A percentile compares a stretch with the other conserved stretches of the same genome.
Evolutionary conservation across 768 basidiomycete species (phyloP).

Genomic region (Zangia roseola): DNA sequence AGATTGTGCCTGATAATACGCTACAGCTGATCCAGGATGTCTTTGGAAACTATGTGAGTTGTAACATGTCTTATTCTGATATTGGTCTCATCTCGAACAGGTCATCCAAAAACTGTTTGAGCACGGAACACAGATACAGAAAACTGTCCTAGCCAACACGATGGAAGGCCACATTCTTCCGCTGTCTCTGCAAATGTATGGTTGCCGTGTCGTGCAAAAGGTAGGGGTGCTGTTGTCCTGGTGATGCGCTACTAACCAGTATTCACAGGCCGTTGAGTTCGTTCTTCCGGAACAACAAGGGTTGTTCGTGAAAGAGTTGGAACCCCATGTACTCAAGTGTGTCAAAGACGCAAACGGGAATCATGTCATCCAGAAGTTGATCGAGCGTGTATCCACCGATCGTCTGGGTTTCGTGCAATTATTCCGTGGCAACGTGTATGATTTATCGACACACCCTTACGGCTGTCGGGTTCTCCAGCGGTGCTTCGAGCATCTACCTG

Average conservation of each 20-base stretch:
- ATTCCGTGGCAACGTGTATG: constrained; percentile 77
- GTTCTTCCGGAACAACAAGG: constrained; percentile 77
- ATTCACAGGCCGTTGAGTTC: constrained; percentile 74
- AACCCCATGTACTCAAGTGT: constrained; percentile 76
- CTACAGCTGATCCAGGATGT: constrained; percentile 85
- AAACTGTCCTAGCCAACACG: constrained; percentile 59
- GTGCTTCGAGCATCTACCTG: constrained; percentile 82
- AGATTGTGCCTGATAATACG: constrained; percentile 77
- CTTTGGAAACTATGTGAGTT: constrained; percentile 91
- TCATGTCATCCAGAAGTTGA: constrained; percentile 91
- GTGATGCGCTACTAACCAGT: constrained; percentile 2
- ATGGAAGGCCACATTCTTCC: constrained; percentile 79
- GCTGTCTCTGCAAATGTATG: constrained; percentile 90
- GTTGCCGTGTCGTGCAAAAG: constrained; percentile 95
- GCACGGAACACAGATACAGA: constrained; percentile 75
- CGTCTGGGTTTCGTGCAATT: constrained; percentile 70
- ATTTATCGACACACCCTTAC: constrained; percentile 84
- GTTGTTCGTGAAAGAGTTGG: constrained; percentile 73
- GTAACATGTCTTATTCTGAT: background rate
- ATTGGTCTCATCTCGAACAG: constrained; percentile 38
- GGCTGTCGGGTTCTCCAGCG: constrained; percentile 95
- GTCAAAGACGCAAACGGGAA: constrained; percentile 93
- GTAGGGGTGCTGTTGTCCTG: constrained; percentile 36
- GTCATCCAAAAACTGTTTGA: constrained; percentile 95
- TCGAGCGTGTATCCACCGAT: constrained; percentile 77